Evolutionary conservation across 768 basidiomycete genomes (phyloP), one percentile per base, ranked within the genome.

Genomic region (Suillus clintonianus): DNA sequence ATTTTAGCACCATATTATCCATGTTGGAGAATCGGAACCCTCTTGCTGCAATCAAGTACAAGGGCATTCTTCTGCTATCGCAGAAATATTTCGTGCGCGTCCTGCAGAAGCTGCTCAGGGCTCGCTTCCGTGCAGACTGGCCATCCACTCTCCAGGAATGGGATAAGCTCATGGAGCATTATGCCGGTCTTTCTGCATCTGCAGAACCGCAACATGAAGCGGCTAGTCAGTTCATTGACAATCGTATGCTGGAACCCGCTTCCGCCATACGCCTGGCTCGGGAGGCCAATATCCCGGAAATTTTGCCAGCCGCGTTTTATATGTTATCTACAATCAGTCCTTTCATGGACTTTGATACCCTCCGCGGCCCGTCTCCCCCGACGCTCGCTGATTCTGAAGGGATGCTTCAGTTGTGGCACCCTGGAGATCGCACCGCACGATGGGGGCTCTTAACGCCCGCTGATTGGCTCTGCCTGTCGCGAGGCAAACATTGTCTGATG

Each of bases 231-330:
- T 58, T 58, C 62, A n/a, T 36, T n/a, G 60, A 55, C 22, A 60
- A 50, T 43, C 42, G 42, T 45, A 57, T 61, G 60, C 36, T 60
- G 14, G 70, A 75, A 42, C 74, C 74, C 0, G 71, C 48, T 2
- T 45, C 72, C 17, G 76, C 80, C 7, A 81, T 85, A 59, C 62
- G 71, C 39, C 78, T 86, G 39, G 83, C 82, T 0, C 77, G 76
- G 51, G 75, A 78, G 39, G 80, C 74, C 56, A 71, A 77, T 60
- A 69, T 84, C 17, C 76, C 73, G 19, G 71, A 74, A 19, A 70
- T 82, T 22, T 74, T 86, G 4, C 85, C 84, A 0, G 83, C 83
- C 65, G 79, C 81, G 0, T 84, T 78, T 68, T 85, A 85, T 70
- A 81, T 81, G 69, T 72, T 84, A 43, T 81, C 82, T 1, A 66